Evolutionary conservation across 768 basidiomycete species (phyloP).

Genomic region (Lactarius indigo): DNA sequence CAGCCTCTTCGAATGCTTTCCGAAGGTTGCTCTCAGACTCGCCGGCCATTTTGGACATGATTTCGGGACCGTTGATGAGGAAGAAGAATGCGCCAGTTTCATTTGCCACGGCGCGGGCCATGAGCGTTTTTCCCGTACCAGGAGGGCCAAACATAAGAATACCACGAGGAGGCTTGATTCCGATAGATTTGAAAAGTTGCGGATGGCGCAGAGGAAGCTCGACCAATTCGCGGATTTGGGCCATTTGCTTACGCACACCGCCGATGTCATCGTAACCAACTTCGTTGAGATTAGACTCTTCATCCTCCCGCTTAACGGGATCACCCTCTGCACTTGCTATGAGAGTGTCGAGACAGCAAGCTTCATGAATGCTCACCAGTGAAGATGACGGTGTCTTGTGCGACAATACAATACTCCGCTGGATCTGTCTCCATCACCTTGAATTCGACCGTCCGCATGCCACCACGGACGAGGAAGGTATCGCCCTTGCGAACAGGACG

Average conservation of each 20-base stretch:
- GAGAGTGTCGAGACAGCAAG: not conserved
- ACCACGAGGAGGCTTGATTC: constrained; percentile 99
- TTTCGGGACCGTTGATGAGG: constrained; percentile 99
- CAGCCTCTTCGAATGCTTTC: constrained; percentile 99
- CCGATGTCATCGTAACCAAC: constrained; percentile 99
- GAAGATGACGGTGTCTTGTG: constrained; percentile 97
- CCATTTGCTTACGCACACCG: constrained; percentile 99
- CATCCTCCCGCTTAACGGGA: constrained; percentile 97
- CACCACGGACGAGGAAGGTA: constrained; percentile 98
- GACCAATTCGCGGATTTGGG: constrained; percentile 98
- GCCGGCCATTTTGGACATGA: constrained; percentile 99
- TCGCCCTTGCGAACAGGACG: constrained; percentile 96
- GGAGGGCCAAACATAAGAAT: constrained; percentile 98
- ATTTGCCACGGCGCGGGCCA: constrained; percentile 99
- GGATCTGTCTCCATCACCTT: constrained; percentile 99
- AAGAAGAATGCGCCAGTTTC: constrained; percentile 99
- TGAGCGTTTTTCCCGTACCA: constrained; percentile 98
- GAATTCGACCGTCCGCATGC: constrained; percentile 98
- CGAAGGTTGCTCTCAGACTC: constrained; percentile 96
- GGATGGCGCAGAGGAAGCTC: constrained; percentile 98
- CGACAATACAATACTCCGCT: constrained; percentile 97
- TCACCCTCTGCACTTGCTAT: constrained; percentile 73
- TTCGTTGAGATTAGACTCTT: constrained; percentile 93
- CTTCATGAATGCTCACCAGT: constrained; percentile 50
- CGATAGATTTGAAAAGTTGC: constrained; percentile 99